A percentile compares a stretch with the other conserved stretches of the same genome.
Evolutionary conservation across 192 early-diverging fungal genomes (phyloP).

Genomic region (Gryganskiella cystojenkinii): DNA sequence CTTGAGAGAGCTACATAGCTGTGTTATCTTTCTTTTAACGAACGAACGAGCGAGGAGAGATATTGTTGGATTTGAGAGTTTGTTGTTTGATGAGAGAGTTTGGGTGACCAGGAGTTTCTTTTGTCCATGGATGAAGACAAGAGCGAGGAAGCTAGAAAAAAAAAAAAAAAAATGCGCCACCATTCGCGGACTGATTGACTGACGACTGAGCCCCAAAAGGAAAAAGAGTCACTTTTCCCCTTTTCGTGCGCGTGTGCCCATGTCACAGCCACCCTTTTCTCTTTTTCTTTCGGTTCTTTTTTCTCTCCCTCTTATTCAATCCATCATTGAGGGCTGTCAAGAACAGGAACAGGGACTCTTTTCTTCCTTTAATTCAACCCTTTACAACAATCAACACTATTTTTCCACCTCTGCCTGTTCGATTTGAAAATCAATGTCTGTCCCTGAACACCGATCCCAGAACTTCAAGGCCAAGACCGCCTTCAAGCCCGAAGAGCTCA

Average conservation of each 20-base stretch:
- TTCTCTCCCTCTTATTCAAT: neutral
- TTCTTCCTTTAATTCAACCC: neutral
- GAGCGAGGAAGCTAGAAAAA: neutral
- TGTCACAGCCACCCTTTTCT: neutral
- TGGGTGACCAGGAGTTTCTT: neutral
- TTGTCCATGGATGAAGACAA: neutral
- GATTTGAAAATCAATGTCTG: too few relatives aligned
- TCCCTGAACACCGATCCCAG: constrained; percentile 70
- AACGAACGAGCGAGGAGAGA: too few relatives aligned
- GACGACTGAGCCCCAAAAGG: too few relatives aligned
- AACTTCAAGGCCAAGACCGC: constrained; percentile 89
- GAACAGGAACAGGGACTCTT: neutral
- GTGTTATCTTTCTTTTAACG: too few relatives aligned
- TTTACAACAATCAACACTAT: neutral
- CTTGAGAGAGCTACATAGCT: too few relatives aligned
- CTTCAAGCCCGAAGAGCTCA: constrained; percentile 91
- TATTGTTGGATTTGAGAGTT: too few relatives aligned
- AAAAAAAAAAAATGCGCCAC: neutral
- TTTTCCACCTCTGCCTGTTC: too few relatives aligned
- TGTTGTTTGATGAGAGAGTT: constrained; percentile 9
- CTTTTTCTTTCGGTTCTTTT: neutral
- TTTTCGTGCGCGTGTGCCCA: neutral
- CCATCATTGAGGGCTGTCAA: neutral
- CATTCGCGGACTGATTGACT: too few relatives aligned
- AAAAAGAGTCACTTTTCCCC: neutral